Conservation (phyloP, 148 eudicot genomes). For the Chenopodium berlandieri region DNA sequence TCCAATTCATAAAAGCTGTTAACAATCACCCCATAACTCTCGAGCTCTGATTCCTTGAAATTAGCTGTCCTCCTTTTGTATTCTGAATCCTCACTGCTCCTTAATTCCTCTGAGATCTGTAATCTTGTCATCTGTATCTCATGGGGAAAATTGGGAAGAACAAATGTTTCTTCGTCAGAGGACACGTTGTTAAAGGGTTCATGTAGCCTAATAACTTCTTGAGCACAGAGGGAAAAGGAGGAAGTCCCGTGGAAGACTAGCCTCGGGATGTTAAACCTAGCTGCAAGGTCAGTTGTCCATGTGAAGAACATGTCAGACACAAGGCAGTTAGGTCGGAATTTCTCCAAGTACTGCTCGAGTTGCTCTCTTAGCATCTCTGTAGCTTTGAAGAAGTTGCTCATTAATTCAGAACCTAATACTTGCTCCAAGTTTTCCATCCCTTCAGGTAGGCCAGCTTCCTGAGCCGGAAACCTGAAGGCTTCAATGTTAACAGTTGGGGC, state of each 20-base stretch:
- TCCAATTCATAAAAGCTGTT: conserved; percentile 79
- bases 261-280: conserved; percentile 45
- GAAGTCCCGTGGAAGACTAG: conserved; percentile 48
- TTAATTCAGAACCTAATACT: neutral
- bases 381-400: conserved; percentile 35
- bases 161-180: conserved; percentile 41
- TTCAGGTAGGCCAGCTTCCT: conserved; percentile 43
- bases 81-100: neutral
- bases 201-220: conserved; percentile 22
- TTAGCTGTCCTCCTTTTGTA: neutral
- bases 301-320: conserved; percentile 50
- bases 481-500: conserved; percentile 21
- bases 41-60: conserved; percentile 27
- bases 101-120: conserved; percentile 14
- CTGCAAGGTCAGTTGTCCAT: conserved; percentile 39
- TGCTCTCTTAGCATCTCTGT: conserved; percentile 31
- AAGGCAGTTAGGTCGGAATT: conserved; percentile 37
- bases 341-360: conserved; percentile 39
- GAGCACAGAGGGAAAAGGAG: conserved; percentile 32
- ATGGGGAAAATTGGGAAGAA: conserved; percentile 38
- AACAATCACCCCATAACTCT: conserved; percentile 49
- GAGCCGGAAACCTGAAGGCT: conserved; percentile 34
- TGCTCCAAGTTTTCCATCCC: conserved; percentile 38
- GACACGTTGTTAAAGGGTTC: conserved; percentile 38
- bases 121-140: conserved; percentile 28